Percentiles rank a stretch among this genome's conserved stretches.
phyloP scores from a whole-genome alignment of 176 grass and related monocot genomes.

The Alopecurus myosuroides region DNA sequence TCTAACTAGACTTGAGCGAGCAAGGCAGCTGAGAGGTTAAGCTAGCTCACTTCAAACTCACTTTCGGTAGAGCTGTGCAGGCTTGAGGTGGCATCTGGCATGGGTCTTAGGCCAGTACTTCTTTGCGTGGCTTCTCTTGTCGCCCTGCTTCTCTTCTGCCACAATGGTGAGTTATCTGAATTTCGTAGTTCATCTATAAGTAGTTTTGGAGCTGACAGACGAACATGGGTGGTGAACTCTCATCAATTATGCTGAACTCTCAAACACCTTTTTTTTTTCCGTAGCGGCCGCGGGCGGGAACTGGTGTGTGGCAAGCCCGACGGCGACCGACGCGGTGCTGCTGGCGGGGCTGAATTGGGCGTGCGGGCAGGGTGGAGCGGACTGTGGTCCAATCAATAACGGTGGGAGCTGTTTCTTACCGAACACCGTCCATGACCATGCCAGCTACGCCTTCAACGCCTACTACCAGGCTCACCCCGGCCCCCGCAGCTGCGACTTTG shows the following conservation, averaged over 20 bases:
- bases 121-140: neutral
- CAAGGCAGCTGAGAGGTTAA: neutral
- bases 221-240: no score
- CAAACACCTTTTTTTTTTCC: neutral
- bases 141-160: neutral
- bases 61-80: no score
- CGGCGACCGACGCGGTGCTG: neutral
- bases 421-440: conserved; percentile 26
- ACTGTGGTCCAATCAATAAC: conserved; percentile 45
- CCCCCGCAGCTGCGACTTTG: neutral
- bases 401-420: conserved; percentile 52
- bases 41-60: no score
- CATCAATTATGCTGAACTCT: neutral
- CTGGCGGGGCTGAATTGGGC: conserved; percentile 55
- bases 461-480: neutral
- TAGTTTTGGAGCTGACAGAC: no score
- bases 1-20: neutral
- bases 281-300: neutral
- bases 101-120: neutral
- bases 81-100: no score
- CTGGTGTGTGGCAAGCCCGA: neutral
- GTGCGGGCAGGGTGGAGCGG: conserved; percentile 48
- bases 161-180: neutral
- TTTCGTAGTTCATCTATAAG: no score
- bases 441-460: neutral